Percentiles rank a stretch among this genome's conserved stretches.
Evolutionary conservation across 2,329 filamentous ascomycete genomes (phyloP).

Genomic region (Aspergillus phoenicis): DNA sequence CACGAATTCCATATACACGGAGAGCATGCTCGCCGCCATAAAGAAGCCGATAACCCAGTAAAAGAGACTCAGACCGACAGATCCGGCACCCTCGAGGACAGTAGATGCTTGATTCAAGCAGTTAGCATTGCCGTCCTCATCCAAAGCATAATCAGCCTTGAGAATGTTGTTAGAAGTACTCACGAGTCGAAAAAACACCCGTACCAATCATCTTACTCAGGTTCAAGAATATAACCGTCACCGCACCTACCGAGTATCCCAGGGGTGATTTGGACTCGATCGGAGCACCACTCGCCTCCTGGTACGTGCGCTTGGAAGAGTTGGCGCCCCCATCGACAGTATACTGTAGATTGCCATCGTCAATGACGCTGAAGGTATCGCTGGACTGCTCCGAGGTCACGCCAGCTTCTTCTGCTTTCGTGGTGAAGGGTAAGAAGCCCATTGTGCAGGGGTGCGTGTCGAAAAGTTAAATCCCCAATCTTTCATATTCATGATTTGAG

Average conservation of each 20-base stretch:
- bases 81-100: conserved; percentile 63
- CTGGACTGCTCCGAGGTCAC: neutral
- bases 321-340: conserved; percentile 41
- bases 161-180: conserved; percentile 27
- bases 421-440: conserved; percentile 1
- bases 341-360: conserved; percentile 17
- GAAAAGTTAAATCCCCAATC: too few relatives aligned
- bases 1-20: conserved; percentile 65
- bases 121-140: neutral
- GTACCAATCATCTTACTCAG: conserved; percentile 66
- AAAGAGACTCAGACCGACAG: conserved; percentile 63
- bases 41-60: conserved; percentile 67
- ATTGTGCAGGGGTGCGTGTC: neutral
- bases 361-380: conserved; percentile 12
- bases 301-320: conserved; percentile 54
- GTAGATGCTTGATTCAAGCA: conserved; percentile 50
- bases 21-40: conserved; percentile 58
- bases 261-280: conserved; percentile 62
- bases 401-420: neutral
- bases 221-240: conserved; percentile 63
- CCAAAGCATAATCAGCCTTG: neutral
- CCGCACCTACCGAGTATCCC: conserved; percentile 59
- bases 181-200: conserved; percentile 66
- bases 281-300: conserved; percentile 64
- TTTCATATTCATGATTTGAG: neutral